Evolutionary conservation across 164 flowering plant species (phyloP).

Genomic region (Stephania japonica): DNA sequence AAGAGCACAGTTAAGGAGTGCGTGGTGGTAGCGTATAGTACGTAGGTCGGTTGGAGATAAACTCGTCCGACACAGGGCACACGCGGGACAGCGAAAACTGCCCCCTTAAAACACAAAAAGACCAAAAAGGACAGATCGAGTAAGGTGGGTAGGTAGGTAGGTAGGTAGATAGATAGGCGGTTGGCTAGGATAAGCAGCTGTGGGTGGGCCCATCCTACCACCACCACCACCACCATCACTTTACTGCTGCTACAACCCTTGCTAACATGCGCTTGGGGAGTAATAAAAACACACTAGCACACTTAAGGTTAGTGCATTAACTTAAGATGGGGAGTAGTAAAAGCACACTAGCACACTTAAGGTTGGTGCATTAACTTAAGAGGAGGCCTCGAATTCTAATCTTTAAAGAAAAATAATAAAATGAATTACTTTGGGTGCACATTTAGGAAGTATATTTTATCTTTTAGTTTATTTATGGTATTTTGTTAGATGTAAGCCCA

Average conservation of each 20-base stretch:
- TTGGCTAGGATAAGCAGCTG: not conserved
- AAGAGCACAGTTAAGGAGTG: not conserved
- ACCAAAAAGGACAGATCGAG: not conserved
- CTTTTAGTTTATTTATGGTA: too few species aligned
- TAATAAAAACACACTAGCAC: too few species aligned
- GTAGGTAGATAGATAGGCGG: not conserved
- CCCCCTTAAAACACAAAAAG: not conserved
- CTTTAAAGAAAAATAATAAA: too few species aligned
- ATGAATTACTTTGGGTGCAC: too few species aligned
- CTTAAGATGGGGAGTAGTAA: too few species aligned
- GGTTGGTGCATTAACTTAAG: too few species aligned
- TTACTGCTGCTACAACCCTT: not conserved
- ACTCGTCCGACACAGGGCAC: constrained; percentile 4
- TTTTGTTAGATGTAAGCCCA: too few species aligned
- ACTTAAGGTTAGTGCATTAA: too few species aligned
- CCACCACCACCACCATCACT: not conserved
- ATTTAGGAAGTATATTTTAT: too few species aligned
- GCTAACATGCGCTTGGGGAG: not conserved
- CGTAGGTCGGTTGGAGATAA: not conserved
- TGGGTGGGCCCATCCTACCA: not conserved
- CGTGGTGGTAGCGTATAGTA: not conserved
- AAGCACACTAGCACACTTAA: too few species aligned
- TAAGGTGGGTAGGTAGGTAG: not conserved
- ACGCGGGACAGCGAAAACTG: not conserved
- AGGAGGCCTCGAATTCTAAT: too few species aligned